Conservation (phyloP, 495 filamentous ascomycete species). For the Opeltia flavorubescens region DNA sequence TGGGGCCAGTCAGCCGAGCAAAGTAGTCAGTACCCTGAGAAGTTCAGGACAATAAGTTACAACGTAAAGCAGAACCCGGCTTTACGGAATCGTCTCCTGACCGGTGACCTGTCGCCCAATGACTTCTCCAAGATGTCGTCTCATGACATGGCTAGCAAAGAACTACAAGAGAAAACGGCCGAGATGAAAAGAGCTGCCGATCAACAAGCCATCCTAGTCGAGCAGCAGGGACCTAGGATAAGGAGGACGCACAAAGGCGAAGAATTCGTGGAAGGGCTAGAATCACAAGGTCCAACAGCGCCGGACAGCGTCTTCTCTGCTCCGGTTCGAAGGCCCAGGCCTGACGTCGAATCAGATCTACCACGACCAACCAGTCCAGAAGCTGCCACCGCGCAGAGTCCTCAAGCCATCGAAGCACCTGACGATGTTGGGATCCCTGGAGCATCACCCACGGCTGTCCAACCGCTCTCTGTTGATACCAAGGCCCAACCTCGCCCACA, state of each 20-base stretch:
- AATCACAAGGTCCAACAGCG: slow-evolving; percentile 28
- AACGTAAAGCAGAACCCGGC: slow-evolving; percentile 79
- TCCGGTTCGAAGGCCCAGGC: slow-evolving; percentile 23
- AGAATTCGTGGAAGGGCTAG: slow-evolving; percentile 63
- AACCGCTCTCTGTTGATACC: slow-evolving; percentile 35
- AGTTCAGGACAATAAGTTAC: slow-evolving; percentile 52
- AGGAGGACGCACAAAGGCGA: slow-evolving; percentile 92
- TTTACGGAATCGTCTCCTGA: slow-evolving; percentile 61
- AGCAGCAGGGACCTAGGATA: slow-evolving; percentile 71
- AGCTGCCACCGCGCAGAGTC: slow-evolving; percentile 21
- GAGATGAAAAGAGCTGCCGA: slow-evolving; percentile 66
- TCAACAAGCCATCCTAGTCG: slow-evolving; percentile 72
- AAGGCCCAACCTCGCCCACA: slow-evolving; percentile 23
- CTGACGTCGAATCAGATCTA: slow-evolving; percentile 27
- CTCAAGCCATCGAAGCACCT: slow-evolving; percentile 17
- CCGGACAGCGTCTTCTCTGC: slow-evolving; percentile 35
- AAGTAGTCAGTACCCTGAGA: slow-evolving; percentile 36
- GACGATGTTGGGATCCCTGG: slow-evolving; percentile 17
- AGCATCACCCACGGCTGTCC: slow-evolving; percentile 16
- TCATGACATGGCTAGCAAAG: slow-evolving; percentile 82
- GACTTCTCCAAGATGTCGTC: slow-evolving; percentile 70
- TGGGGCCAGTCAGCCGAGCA: slow-evolving; percentile 35
- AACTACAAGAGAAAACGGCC: slow-evolving; percentile 66
- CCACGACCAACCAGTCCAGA: slow-evolving; percentile 17
- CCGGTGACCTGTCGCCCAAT: slow-evolving; percentile 50